Evolutionary conservation across 306 rosid species (phyloP).

Genomic region (Bauhinia variegata): DNA sequence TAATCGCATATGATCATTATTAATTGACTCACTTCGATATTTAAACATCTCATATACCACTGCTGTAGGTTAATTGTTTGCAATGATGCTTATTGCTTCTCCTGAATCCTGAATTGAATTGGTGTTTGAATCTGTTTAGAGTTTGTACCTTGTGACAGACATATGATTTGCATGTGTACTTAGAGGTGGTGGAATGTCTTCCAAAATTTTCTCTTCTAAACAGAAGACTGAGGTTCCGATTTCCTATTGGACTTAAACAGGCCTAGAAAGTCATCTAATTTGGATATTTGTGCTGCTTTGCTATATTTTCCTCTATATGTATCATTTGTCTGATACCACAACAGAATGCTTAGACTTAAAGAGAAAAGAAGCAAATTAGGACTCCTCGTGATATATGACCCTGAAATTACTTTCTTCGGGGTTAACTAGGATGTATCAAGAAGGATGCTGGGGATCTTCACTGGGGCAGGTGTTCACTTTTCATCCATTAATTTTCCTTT

Average conservation of each 20-base stretch:
- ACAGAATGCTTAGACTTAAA: background rate
- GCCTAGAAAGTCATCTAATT: conserved; percentile 23
- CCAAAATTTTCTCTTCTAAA: too few relatives aligned
- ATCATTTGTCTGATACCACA: conserved; percentile 12
- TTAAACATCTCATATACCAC: too few relatives aligned
- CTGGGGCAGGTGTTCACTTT: conserved; percentile 48
- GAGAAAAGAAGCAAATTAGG: conserved; percentile 36
- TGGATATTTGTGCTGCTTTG: conserved; percentile 30
- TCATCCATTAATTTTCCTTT: conserved; percentile 61
- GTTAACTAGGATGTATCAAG: conserved; percentile 64
- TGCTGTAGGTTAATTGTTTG: background rate
- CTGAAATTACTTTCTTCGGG: conserved; percentile 57
- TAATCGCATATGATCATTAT: too few relatives aligned
- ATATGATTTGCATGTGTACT: conserved; percentile 21
- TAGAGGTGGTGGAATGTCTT: background rate
- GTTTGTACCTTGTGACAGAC: conserved; percentile 13
- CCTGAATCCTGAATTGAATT: conserved; percentile 14
- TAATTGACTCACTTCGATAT: too few relatives aligned
- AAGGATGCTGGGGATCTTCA: conserved; percentile 54
- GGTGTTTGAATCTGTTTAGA: background rate
- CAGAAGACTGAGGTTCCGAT: too few relatives aligned
- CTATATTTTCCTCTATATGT: conserved; percentile 2
- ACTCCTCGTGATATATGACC: conserved; percentile 33
- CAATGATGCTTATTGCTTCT: conserved; percentile 20
- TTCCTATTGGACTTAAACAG: background rate